Percentiles rank a stretch among this genome's conserved stretches.
phyloP scores from a whole-genome alignment of 768 basidiomycete species.

The Cubamyces sp. region DNA sequence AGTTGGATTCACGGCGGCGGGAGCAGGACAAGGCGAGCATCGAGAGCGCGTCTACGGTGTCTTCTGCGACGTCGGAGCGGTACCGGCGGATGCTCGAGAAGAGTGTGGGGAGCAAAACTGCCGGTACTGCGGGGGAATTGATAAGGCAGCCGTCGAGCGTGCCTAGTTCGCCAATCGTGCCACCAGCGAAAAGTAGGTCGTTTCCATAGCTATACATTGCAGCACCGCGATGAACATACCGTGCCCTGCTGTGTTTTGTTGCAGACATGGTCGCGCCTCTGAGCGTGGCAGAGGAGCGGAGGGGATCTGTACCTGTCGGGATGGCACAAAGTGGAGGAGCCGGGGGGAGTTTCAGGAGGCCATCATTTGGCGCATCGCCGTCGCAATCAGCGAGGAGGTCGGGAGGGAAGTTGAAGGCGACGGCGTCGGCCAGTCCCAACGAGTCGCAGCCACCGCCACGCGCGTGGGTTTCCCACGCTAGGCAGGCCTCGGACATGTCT shows the following conservation, averaged over 20 bases:
- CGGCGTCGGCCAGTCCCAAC: not conserved
- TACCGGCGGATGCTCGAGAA: slow-evolving; percentile 20
- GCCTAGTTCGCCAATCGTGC: slow-evolving; percentile 27
- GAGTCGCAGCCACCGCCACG: slow-evolving; percentile 15
- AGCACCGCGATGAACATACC: not conserved
- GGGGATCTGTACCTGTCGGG: not conserved
- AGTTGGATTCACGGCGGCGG: slow-evolving; percentile 11
- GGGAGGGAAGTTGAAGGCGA: not conserved
- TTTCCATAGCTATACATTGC: slow-evolving; percentile 17
- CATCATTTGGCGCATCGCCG: slow-evolving; percentile 10
- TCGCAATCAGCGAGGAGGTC: slow-evolving; percentile 1
- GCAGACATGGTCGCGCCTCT: no score
- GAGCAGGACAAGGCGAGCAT: slow-evolving; percentile 3
- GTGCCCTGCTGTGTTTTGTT: not conserved
- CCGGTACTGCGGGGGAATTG: slow-evolving; percentile 11
- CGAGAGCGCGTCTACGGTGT: slow-evolving; percentile 2
- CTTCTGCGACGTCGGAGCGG: slow-evolving; percentile 3
- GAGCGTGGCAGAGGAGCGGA: not conserved
- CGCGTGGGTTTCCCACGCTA: slow-evolving; percentile 25
- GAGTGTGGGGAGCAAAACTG: slow-evolving; percentile 6
- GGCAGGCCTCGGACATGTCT: slow-evolving; percentile 16
- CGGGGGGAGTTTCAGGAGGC: slow-evolving; percentile 8
- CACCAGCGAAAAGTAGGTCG: slow-evolving; percentile 14
- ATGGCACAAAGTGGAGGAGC: not conserved
- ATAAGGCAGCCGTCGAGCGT: slow-evolving; percentile 23